These are phyloP conservation scores for Rhizopogon vulgaris DNA, from an alignment of 768 basidiomycete genomes.

Conservation along the genomic window DNA sequence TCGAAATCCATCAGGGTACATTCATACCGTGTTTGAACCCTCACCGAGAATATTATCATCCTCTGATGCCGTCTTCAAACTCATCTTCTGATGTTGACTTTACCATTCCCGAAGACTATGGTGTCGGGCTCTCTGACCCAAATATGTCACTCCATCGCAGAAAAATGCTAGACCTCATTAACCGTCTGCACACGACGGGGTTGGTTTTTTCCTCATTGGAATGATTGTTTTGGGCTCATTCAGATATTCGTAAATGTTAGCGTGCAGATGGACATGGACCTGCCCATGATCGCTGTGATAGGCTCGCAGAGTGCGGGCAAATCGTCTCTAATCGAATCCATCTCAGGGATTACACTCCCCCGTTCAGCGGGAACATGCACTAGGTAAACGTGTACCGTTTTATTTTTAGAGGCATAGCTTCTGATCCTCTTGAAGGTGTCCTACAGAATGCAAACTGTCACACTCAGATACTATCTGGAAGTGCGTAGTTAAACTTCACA, in stretches of 20 bases:
- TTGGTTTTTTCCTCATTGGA: conserved; percentile 16
- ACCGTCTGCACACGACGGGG: conserved; percentile 60
- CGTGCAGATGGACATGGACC: conserved; percentile 62
- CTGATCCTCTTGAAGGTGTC: conserved; percentile 33
- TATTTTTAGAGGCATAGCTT: neutral
- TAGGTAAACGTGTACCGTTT: conserved; percentile 32
- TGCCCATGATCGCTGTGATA: conserved; percentile 69
- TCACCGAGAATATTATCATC: neutral
- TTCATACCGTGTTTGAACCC: no score
- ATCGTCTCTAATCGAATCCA: conserved; percentile 71
- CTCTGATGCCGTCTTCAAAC: neutral
- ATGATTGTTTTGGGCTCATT: neutral
- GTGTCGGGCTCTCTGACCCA: conserved; percentile 50
- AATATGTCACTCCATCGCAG: conserved; percentile 36
- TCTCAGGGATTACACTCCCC: conserved; percentile 66
- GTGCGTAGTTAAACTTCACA: conserved; percentile 44
- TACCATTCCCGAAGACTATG: conserved; percentile 6
- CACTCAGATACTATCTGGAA: conserved; percentile 37
- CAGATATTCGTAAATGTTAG: conserved; percentile 26
- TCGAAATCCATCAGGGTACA: neutral
- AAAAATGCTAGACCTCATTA: conserved; percentile 52
- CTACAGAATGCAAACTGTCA: conserved; percentile 51
- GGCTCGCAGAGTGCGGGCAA: conserved; percentile 73
- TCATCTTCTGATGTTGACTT: neutral
- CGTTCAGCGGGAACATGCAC: conserved; percentile 74